A percentile compares a stretch with the other conserved stretches of the same genome.
phyloP scores from a whole-genome alignment of 805 yeast species.

The Kodamaea kaohsiungensis region DNA sequence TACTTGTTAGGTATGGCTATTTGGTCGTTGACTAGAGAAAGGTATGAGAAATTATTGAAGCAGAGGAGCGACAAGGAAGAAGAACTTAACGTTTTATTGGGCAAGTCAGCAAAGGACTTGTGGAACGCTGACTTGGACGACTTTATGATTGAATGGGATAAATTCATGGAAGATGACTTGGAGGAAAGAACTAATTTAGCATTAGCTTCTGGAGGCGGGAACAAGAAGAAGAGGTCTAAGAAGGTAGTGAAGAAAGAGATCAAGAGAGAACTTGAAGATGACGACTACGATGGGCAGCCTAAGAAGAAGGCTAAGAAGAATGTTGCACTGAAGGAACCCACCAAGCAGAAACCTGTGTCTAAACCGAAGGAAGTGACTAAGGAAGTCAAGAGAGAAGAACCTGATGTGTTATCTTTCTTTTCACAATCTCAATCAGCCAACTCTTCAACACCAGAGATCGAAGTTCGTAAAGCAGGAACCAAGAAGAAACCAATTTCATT shows the following conservation, averaged over 20 bases:
- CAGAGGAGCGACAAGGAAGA: slow-evolving; percentile 73
- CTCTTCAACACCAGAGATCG: slow-evolving; percentile 8
- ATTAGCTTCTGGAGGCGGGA: slow-evolving; percentile 24
- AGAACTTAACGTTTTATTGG: slow-evolving; percentile 66
- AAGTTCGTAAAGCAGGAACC: not conserved
- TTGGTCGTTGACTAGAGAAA: slow-evolving; percentile 89
- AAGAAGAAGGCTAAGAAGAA: slow-evolving; percentile 5
- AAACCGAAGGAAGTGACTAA: not conserved
- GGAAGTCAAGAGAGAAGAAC: slow-evolving; percentile 9
- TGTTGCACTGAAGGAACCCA: slow-evolving; percentile 7
- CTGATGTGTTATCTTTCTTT: slow-evolving; percentile 20
- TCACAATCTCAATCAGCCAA: slow-evolving; percentile 8
- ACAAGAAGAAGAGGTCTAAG: slow-evolving; percentile 13
- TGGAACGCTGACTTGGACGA: slow-evolving; percentile 85
- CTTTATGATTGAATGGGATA: slow-evolving; percentile 65
- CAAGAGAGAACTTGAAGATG: slow-evolving; percentile 5
- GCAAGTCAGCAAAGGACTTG: slow-evolving; percentile 76
- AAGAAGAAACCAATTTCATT: slow-evolving; percentile 13
- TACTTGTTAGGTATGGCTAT: slow-evolving; percentile 89
- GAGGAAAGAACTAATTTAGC: slow-evolving; percentile 53
- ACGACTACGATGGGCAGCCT: slow-evolving; percentile 5
- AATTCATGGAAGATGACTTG: slow-evolving; percentile 66
- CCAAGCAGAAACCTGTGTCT: not conserved
- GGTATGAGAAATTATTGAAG: slow-evolving; percentile 74
- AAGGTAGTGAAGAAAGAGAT: slow-evolving; percentile 9